Percentiles rank a stretch among this genome's conserved stretches.
Conservation (phyloP, 805 yeast species). For the Ogataea allantospora region DNA sequence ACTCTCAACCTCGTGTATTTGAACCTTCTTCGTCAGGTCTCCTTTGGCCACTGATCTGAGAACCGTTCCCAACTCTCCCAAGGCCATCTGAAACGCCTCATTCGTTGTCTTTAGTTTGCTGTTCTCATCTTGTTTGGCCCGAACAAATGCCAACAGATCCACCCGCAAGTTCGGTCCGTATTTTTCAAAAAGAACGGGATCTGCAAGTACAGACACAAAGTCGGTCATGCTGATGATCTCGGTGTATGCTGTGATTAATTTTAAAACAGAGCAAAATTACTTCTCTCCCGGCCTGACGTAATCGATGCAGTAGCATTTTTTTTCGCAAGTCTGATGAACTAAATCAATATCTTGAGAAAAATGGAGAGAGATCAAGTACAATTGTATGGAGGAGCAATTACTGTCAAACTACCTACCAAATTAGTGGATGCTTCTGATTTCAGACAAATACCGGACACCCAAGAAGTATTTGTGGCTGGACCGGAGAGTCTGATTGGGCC, state of each 20-base stretch:
- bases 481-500: conserved; percentile 30
- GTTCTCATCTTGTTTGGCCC: conserved; percentile 19
- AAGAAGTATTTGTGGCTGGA: conserved; percentile 72
- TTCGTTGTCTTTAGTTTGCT: conserved; percentile 43
- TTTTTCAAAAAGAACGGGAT: conserved; percentile 22
- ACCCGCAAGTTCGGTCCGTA: conserved; percentile 23
- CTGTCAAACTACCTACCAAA: conserved; percentile 53
- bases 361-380: no score
- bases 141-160: conserved; percentile 15
- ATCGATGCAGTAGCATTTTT: no score
- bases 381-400: conserved; percentile 86
- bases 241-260: no score
- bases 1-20: conserved; percentile 64
- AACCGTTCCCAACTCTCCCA: conserved; percentile 79
- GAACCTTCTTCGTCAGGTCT: conserved; percentile 78
- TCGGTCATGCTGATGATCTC: conserved; percentile 17
- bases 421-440: conserved; percentile 74
- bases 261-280: no score
- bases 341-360: no score
- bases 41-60: conserved; percentile 89
- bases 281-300: conserved; percentile 4
- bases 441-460: conserved; percentile 88
- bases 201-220: conserved; percentile 21
- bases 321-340: no score
- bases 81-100: conserved; percentile 67